Conservation (phyloP, 805 yeast species). For the Yueomyces sinensis region DNA sequence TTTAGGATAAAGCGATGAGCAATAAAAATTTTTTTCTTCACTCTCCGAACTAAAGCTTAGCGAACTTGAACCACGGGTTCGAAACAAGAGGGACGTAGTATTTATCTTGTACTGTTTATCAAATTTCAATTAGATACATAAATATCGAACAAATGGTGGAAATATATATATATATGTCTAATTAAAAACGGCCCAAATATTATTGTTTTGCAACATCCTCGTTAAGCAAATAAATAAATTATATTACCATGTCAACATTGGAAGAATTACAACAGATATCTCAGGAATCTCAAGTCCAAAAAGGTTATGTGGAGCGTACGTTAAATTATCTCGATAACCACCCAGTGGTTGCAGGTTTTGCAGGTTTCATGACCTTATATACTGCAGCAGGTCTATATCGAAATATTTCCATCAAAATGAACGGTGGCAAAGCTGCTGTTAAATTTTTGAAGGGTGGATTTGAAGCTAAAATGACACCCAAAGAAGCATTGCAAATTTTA, state of each 20-base stretch:
- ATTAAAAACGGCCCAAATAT: no score
- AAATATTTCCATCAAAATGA: conserved; percentile 25
- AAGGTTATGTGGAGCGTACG: conserved; percentile 16
- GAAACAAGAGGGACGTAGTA: not conserved
- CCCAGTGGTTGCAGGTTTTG: conserved; percentile 61
- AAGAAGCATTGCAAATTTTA: conserved; percentile 78
- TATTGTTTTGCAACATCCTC: no score
- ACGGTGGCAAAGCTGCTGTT: conserved; percentile 40
- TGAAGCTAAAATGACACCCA: conserved; percentile 79
- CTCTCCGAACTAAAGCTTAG: no score
- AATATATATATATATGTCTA: no score
- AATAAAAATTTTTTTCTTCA: no score
- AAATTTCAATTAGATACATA: not conserved
- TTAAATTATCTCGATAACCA: conserved; percentile 54
- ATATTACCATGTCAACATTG: no score
- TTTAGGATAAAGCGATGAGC: no score
- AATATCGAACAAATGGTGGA: no score
- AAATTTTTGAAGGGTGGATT: conserved; percentile 74
- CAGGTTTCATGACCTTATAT: conserved; percentile 52
- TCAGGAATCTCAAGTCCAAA: no score
- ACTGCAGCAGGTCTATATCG: conserved; percentile 56
- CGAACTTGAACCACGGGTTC: not conserved
- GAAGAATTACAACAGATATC: no score
- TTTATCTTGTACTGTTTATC: no score
- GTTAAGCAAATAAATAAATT: no score